phyloP scores from a whole-genome alignment of 106 monocot species.

The Acorus calamus region DNA sequence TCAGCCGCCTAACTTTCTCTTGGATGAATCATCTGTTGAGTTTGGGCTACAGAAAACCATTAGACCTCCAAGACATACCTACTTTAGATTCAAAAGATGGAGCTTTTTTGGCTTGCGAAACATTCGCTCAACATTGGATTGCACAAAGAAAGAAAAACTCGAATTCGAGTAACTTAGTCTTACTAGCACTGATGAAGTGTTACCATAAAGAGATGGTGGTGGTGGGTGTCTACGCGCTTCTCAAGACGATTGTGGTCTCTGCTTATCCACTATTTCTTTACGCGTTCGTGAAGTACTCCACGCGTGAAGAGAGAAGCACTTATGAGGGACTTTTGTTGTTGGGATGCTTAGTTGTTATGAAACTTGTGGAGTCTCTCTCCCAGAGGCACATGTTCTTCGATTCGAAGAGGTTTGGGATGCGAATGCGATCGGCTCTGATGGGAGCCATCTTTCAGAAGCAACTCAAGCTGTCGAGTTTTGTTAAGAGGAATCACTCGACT shows the following conservation, averaged over 20 bases:
- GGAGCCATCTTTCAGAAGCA: slow-evolving; percentile 73
- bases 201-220: slow-evolving; percentile 49
- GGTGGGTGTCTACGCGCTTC: slow-evolving; percentile 54
- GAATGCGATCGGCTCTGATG: slow-evolving; percentile 69
- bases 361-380: slow-evolving; percentile 58
- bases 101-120: slow-evolving; percentile 33
- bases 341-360: slow-evolving; percentile 23
- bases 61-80: slow-evolving; percentile 49
- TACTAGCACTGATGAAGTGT: slow-evolving; percentile 35
- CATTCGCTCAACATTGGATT: slow-evolving; percentile 39
- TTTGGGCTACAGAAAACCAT: slow-evolving; percentile 38
- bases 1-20: slow-evolving; percentile 63
- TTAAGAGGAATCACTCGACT: slow-evolving; percentile 40
- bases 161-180: slow-evolving; percentile 23
- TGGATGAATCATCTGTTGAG: slow-evolving; percentile 70
- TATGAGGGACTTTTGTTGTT: slow-evolving; percentile 27
- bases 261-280: slow-evolving; percentile 43
- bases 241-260: slow-evolving; percentile 29
- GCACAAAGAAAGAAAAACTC: slow-evolving; percentile 14
- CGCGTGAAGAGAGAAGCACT: slow-evolving; percentile 16
- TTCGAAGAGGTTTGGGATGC: slow-evolving; percentile 61
- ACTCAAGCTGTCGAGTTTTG: slow-evolving; percentile 41
- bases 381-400: slow-evolving; percentile 82
- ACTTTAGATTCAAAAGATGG: slow-evolving; percentile 42
- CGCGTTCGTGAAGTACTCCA: slow-evolving; percentile 48